phyloP scores from a whole-genome alignment of 352 stramenopile genomes.

The Globisporangium apiculatum region DNA sequence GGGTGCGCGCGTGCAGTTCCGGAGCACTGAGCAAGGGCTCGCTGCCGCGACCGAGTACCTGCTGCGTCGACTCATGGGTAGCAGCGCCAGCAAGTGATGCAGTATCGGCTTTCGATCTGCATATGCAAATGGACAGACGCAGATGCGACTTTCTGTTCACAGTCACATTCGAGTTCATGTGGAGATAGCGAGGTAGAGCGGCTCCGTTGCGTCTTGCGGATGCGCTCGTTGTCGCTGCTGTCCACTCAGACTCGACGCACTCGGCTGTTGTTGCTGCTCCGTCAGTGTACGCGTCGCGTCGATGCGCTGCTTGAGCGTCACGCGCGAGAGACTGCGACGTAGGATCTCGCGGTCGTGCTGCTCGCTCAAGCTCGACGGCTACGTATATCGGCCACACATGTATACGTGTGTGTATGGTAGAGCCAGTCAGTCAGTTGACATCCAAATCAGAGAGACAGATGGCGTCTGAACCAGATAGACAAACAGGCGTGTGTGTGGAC shows the following conservation, averaged over 20 bases:
- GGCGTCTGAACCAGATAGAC: too few relatives aligned
- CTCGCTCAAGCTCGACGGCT: background rate
- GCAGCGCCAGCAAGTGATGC: background rate
- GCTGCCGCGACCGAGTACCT: slow-evolving; percentile 47
- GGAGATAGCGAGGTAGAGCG: slow-evolving; percentile 54
- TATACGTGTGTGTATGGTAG: background rate
- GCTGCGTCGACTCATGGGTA: slow-evolving; percentile 21
- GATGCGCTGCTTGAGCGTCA: slow-evolving; percentile 48
- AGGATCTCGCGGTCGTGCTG: slow-evolving; percentile 40
- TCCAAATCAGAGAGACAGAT: too few relatives aligned
- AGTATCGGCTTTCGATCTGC: too few relatives aligned
- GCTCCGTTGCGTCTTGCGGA: slow-evolving; percentile 11
- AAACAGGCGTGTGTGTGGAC: too few relatives aligned
- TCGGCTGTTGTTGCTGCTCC: background rate
- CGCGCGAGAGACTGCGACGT: slow-evolving; percentile 48
- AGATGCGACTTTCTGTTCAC: too few relatives aligned
- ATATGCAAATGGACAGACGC: too few relatives aligned
- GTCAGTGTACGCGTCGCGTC: slow-evolving; percentile 7
- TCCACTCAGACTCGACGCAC: background rate
- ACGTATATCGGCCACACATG: too few relatives aligned
- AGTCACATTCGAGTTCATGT: slow-evolving; percentile 23
- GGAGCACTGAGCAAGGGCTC: slow-evolving; percentile 47
- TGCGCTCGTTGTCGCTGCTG: slow-evolving; percentile 5
- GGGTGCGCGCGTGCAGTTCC: slow-evolving; percentile 39
- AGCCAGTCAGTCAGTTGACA: too few relatives aligned